These are phyloP conservation scores for Mycena leptocephala DNA, from an alignment of 768 basidiomycete species.

Conservation along the genomic window DNA sequence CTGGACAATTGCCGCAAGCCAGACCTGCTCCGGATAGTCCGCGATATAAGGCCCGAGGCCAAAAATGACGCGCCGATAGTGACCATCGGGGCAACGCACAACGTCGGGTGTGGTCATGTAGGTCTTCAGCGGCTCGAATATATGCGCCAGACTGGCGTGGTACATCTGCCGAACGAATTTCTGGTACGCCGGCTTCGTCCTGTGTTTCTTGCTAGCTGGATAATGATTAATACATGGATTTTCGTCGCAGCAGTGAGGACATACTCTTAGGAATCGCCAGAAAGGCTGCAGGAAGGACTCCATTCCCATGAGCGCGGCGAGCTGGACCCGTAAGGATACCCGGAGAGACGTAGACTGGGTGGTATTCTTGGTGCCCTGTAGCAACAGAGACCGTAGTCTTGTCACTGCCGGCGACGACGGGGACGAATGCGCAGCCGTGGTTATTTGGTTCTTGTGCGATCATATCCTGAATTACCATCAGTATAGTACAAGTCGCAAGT, in stretches of 20 bases:
- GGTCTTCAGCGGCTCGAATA: constrained; percentile 25
- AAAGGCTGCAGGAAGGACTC: constrained; percentile 49
- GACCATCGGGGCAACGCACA: constrained; percentile 35
- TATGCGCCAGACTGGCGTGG: constrained; percentile 31
- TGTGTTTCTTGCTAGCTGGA: constrained; percentile 34
- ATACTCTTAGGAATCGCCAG: constrained; percentile 55
- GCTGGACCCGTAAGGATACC: constrained; percentile 48
- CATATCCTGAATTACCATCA: constrained; percentile 24
- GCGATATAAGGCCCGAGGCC: constrained; percentile 21
- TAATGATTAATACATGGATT: no score
- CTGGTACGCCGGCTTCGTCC: constrained; percentile 32
- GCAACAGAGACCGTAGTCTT: constrained; percentile 61
- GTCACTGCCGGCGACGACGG: constrained; percentile 54
- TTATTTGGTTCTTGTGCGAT: constrained; percentile 37
- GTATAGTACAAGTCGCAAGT: background rate
- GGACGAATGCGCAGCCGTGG: constrained; percentile 50
- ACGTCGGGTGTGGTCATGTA: constrained; percentile 40
- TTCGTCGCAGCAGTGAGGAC: background rate
- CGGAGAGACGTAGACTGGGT: constrained; percentile 52
- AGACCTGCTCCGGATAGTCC: constrained; percentile 4
- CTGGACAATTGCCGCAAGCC: constrained; percentile 4
- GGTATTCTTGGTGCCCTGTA: constrained; percentile 57
- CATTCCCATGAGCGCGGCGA: constrained; percentile 47
- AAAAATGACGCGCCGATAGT: constrained; percentile 35
- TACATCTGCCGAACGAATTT: constrained; percentile 43